Conservation (phyloP, 1,284 basidiomycete species). For the Hymenochaete sp. region DNA sequence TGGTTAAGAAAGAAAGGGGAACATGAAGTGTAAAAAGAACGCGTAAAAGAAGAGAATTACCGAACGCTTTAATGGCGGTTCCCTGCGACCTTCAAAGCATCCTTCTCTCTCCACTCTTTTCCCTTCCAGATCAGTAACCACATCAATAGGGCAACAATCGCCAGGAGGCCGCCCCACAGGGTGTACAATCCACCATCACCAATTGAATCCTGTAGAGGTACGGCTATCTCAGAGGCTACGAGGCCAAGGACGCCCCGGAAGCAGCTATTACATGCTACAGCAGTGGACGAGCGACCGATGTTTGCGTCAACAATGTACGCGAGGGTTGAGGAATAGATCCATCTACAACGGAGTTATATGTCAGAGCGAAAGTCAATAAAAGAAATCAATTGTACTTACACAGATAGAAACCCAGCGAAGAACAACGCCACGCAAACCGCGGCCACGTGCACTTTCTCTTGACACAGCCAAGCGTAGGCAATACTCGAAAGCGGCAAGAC, state of each 20-base stretch:
- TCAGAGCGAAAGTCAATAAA: conserved; percentile 6
- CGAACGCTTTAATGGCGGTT: not conserved
- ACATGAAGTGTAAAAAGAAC: not conserved
- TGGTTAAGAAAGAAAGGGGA: not conserved
- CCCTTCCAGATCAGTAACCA: conserved; percentile 43
- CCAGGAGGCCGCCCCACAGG: conserved; percentile 56
- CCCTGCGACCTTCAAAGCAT: conserved; percentile 22
- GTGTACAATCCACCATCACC: conserved; percentile 73
- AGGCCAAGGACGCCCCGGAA: conserved; percentile 67
- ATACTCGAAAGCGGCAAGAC: conserved; percentile 52
- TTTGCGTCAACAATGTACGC: conserved; percentile 77
- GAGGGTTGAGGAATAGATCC: conserved; percentile 62
- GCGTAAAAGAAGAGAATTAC: not conserved
- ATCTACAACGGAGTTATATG: conserved; percentile 33
- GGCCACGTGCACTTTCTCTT: conserved; percentile 55
- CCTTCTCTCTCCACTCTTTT: conserved; percentile 32
- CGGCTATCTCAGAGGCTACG: conserved; percentile 58
- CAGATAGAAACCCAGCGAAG: conserved; percentile 57
- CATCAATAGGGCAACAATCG: conserved; percentile 44
- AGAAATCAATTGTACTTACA: conserved; percentile 37
- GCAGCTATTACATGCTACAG: conserved; percentile 61
- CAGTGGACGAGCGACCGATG: conserved; percentile 59
- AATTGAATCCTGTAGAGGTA: conserved; percentile 43
- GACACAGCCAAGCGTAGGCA: conserved; percentile 70
- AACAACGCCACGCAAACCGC: conserved; percentile 57